phyloP scores from a whole-genome alignment of 2,329 filamentous ascomycete species.

The Pseudocercospora ulei region DNA sequence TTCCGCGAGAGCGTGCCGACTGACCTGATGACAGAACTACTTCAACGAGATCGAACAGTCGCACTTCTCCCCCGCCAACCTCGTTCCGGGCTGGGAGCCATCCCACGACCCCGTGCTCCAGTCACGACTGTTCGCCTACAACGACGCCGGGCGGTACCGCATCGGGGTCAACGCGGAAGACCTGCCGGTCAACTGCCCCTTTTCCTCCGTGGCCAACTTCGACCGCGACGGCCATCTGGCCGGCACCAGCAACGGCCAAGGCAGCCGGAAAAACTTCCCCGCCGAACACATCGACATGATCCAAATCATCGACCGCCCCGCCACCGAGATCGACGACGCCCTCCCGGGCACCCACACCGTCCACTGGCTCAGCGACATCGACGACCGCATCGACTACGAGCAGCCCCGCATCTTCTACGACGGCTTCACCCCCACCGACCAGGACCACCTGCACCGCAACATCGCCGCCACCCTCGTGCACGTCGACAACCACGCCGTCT shows the following conservation, averaged over 20 bases:
- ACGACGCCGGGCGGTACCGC: constrained; percentile 43
- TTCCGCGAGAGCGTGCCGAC: too few species aligned
- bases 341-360: constrained; percentile 20
- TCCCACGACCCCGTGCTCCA: constrained; percentile 44
- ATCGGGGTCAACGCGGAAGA: constrained; percentile 47
- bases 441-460: constrained; percentile 27
- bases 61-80: constrained; percentile 45
- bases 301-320: constrained; percentile 24
- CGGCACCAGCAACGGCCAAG: constrained; percentile 22
- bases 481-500: constrained; percentile 25
- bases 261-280: constrained; percentile 25
- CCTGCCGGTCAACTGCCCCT: constrained; percentile 43
- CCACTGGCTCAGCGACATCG: constrained; percentile 24
- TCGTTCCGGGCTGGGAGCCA: constrained; percentile 46
- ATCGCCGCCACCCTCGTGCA: constrained; percentile 29
- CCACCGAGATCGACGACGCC: constrained; percentile 22
- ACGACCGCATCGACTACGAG: constrained; percentile 28
- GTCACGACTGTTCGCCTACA: constrained; percentile 44
- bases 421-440: constrained; percentile 23
- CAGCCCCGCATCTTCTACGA: constrained; percentile 29
- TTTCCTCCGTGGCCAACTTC: constrained; percentile 30
- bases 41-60: constrained; percentile 45
- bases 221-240: constrained; percentile 30
- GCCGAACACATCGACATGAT: constrained; percentile 27
- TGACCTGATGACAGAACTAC: constrained; percentile 35